Evolutionary conservation across 768 basidiomycete species (phyloP), one percentile per base, ranked within the genome.

Genomic region (Podaxis sp.): DNA sequence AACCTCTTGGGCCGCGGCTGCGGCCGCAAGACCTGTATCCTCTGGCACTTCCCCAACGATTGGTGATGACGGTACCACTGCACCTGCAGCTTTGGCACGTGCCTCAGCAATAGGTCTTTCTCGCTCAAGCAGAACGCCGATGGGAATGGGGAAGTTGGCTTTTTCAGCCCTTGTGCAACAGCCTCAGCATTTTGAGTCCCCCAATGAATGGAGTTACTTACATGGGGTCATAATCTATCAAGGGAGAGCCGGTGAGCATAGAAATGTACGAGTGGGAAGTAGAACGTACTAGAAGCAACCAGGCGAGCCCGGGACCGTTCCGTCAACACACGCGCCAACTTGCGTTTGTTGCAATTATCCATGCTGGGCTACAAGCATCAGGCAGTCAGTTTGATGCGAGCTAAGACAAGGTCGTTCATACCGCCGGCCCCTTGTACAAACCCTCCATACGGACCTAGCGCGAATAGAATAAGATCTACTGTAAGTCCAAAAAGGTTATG

Each of bases 241-340:
- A 7, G 13, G 13, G 2, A 53, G 21, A 18, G 14, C 18, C 48
- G 35, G 23, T 53, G 23, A 5, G 25, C 32, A 32, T 35, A 40
- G 16, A 11, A 1, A 6, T 50, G 23, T 5, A 14, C 5, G 32
- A 21, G 46, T 14, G 7, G 35, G 7, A 5, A 51, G 35, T 21
- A 18, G 23, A 2, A 64, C 70, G 28, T 52, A 74, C 73, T 75
- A 21, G 70, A 67, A 42, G 73, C 74, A 35, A 72, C 68, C 32
- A 68, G 69, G 57, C 69, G 70, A 6, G 70, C 68, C 47, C 70
- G 67, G 6, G 71, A 70, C 18, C 71, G 66, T 58, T 72, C 67
- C 14, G 66, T 67, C 62, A 72, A 59, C 4, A 71, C 59, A 11
- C 67, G 60, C 0, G 69, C 63, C 14, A 73, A 61, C 51, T 71